Evolutionary conservation across 768 basidiomycete genomes (phyloP).

Genomic region (Lepiota brunneoincarnata): DNA sequence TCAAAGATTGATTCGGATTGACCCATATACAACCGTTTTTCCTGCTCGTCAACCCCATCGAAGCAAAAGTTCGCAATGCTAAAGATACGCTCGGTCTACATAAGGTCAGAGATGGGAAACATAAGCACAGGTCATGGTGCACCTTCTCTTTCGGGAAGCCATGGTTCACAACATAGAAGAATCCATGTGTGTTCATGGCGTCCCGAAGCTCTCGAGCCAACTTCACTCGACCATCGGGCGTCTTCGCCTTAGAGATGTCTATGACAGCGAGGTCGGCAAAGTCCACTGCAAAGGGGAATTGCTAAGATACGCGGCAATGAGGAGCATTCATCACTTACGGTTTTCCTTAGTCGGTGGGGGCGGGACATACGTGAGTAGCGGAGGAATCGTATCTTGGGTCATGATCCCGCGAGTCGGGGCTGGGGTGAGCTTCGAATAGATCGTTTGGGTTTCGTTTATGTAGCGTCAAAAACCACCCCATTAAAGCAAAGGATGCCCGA

Average conservation of each 20-base stretch:
- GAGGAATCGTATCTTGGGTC: too few species aligned
- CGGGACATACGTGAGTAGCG: too few species aligned
- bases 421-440: too few species aligned
- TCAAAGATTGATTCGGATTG: conserved; percentile 23
- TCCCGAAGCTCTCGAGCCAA: neutral
- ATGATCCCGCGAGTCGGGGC: too few species aligned
- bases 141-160: neutral
- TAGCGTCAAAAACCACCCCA: too few species aligned
- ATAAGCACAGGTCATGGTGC: too few species aligned
- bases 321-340: too few species aligned
- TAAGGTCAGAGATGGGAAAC: neutral
- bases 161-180: conserved; percentile 4
- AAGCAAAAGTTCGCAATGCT: neutral
- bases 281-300: too few species aligned
- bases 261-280: neutral
- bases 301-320: too few species aligned
- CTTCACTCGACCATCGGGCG: neutral
- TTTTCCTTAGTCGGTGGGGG: too few species aligned
- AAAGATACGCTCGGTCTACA: neutral
- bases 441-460: too few species aligned
- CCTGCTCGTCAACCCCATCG: neutral
- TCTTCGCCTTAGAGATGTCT: neutral
- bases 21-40: neutral
- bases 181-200: neutral
- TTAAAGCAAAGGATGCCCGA: too few species aligned